phyloP scores from a whole-genome alignment of 2,329 filamentous ascomycete genomes.

The Xylariaceae sp. region DNA sequence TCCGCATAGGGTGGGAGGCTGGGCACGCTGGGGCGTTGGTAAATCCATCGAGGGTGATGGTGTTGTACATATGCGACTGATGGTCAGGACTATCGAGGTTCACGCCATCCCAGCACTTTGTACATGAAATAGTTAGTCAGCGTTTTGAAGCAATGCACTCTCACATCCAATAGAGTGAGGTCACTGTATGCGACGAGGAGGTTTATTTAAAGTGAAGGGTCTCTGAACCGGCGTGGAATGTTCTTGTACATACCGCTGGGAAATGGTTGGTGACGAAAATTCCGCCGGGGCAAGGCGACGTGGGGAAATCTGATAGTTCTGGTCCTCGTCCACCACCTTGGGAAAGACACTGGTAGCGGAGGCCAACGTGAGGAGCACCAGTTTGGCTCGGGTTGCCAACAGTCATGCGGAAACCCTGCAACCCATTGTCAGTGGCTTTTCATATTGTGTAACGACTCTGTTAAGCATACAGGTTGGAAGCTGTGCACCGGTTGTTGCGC shows the following conservation, averaged over 20 bases:
- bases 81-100: slow-evolving; percentile 25
- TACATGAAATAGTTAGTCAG: slow-evolving; percentile 1
- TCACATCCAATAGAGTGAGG: too few species aligned
- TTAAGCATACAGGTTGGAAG: slow-evolving; percentile 35
- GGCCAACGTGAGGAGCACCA: slow-evolving; percentile 29
- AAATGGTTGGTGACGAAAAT: slow-evolving; percentile 41
- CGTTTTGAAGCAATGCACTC: too few species aligned
- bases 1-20: slow-evolving; percentile 28
- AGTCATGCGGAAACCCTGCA: slow-evolving; percentile 42
- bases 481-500: slow-evolving; percentile 37
- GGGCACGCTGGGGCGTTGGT: slow-evolving; percentile 27
- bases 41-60: slow-evolving; percentile 19
- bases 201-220: background rate
- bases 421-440: slow-evolving; percentile 1
- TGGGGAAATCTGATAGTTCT: slow-evolving; percentile 37
- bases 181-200: too few species aligned
- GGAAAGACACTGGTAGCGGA: slow-evolving; percentile 40
- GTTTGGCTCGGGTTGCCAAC: slow-evolving; percentile 33
- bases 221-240: background rate
- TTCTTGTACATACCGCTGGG: slow-evolving; percentile 26
- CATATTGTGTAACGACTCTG: background rate
- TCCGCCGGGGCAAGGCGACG: slow-evolving; percentile 36
- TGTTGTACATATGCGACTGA: slow-evolving; percentile 27
- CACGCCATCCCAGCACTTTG: slow-evolving; percentile 22
- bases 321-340: slow-evolving; percentile 34